phyloP scores from a whole-genome alignment of 768 basidiomycete genomes.

The Gloeopeniophorella convolvens region DNA sequence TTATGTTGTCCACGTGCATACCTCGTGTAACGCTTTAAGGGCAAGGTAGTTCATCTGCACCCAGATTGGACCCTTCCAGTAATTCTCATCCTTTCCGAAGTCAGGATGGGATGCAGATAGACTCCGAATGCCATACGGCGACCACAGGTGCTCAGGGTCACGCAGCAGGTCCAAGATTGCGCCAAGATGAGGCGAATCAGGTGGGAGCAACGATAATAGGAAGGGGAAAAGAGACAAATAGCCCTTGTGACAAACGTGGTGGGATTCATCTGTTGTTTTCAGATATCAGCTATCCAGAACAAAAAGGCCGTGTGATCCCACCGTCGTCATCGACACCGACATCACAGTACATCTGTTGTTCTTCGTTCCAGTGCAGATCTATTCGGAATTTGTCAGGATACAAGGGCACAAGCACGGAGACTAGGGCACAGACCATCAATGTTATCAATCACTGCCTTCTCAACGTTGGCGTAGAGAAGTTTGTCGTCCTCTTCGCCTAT shows the following conservation, averaged over 20 bases:
- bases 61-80: conserved; percentile 98
- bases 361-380: conserved; percentile 94
- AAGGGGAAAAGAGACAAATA: conserved; percentile 95
- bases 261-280: conserved; percentile 68
- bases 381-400: neutral
- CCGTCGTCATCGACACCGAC: conserved; percentile 79
- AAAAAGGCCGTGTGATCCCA: conserved; percentile 26
- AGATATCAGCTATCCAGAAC: neutral
- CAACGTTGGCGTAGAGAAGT: conserved; percentile 67
- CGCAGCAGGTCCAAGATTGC: conserved; percentile 73
- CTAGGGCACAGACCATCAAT: conserved; percentile 58
- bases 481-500: conserved; percentile 83
- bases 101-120: conserved; percentile 83
- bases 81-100: conserved; percentile 90
- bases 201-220: conserved; percentile 71
- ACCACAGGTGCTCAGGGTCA: conserved; percentile 87
- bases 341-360: conserved; percentile 91
- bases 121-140: conserved; percentile 81
- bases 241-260: conserved; percentile 85
- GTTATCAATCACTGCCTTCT: conserved; percentile 75
- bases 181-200: conserved; percentile 73
- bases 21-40: conserved; percentile 72
- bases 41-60: conserved; percentile 96
- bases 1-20: conserved; percentile 25
- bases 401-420: neutral